Conservation (phyloP, 495 filamentous ascomycete genomes). For the Penicillium angulare region DNA sequence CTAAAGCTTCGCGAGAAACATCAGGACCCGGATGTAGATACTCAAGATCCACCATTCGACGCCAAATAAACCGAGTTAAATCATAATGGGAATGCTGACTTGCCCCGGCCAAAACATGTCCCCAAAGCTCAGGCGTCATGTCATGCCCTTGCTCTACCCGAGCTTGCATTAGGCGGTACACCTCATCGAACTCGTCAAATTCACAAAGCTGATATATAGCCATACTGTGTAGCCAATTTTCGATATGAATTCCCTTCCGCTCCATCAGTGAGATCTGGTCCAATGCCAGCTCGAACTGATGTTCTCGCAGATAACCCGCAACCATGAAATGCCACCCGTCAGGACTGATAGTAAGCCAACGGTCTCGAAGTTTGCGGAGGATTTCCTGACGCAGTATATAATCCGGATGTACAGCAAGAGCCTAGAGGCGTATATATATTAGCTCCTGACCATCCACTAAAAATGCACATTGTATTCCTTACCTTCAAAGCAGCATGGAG, state of each 20-base stretch:
- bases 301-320: slow-evolving; percentile 72
- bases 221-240: slow-evolving; percentile 73
- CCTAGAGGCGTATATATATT: slow-evolving; percentile 33
- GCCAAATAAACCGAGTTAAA: slow-evolving; percentile 64
- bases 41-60: slow-evolving; percentile 50
- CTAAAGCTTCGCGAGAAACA: slow-evolving; percentile 63
- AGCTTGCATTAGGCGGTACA: slow-evolving; percentile 60
- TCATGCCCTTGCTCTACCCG: slow-evolving; percentile 46
- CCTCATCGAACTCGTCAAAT: slow-evolving; percentile 71
- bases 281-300: slow-evolving; percentile 77
- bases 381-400: slow-evolving; percentile 70
- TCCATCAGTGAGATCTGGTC: slow-evolving; percentile 69
- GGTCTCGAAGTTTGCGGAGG: slow-evolving; percentile 59
- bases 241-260: slow-evolving; percentile 51
- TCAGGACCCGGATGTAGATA: slow-evolving; percentile 66
- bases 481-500: slow-evolving; percentile 75
- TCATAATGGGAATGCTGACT: slow-evolving; percentile 52
- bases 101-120: slow-evolving; percentile 67
- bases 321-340: slow-evolving; percentile 67
- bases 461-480: too few relatives aligned
- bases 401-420: slow-evolving; percentile 80
- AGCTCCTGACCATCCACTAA: too few relatives aligned
- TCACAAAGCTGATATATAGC: slow-evolving; percentile 69
- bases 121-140: slow-evolving; percentile 57
- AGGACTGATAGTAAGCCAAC: slow-evolving; percentile 65